Percentiles rank a stretch among this genome's conserved stretches.
Conservation (phyloP, 805 yeast genomes). For the Candida hispaniensis region DNA sequence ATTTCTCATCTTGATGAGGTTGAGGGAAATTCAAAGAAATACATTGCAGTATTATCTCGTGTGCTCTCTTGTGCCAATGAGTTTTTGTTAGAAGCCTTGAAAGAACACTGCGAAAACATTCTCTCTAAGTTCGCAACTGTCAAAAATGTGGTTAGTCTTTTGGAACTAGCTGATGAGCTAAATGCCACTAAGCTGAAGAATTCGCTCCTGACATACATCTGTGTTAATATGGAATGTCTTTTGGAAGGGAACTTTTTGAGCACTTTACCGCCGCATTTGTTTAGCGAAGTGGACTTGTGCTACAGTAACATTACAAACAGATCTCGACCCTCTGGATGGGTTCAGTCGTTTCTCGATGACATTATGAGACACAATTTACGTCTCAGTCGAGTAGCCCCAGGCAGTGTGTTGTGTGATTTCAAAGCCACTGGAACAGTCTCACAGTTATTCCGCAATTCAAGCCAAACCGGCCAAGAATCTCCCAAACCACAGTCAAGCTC, state of each 20-base stretch:
- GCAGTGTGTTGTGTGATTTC: no score
- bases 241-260: slow-evolving; percentile 31
- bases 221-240: slow-evolving; percentile 51
- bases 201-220: slow-evolving; percentile 58
- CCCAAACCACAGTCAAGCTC: no score
- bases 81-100: slow-evolving; percentile 47
- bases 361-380: slow-evolving; percentile 27
- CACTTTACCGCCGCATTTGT: neutral
- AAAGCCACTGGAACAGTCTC: no score
- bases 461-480: no score
- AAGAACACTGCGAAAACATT: slow-evolving; percentile 47
- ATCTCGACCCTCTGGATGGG: slow-evolving; percentile 6
- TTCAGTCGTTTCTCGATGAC: slow-evolving; percentile 27
- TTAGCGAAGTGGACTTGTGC: slow-evolving; percentile 12
- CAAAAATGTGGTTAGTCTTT: slow-evolving; percentile 49
- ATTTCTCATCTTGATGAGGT: slow-evolving; percentile 27
- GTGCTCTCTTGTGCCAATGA: slow-evolving; percentile 54
- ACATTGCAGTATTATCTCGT: slow-evolving; percentile 46
- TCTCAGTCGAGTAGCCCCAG: slow-evolving; percentile 18
- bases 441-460: no score
- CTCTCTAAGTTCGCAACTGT: slow-evolving; percentile 24
- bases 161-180: slow-evolving; percentile 43
- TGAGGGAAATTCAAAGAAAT: slow-evolving; percentile 29
- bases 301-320: slow-evolving; percentile 7
- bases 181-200: slow-evolving; percentile 46